A percentile compares a stretch with the other conserved stretches of the same genome.
Evolutionary conservation across 169 alveolate species (phyloP).

Genomic region (Eimeria brunetti): DNA sequence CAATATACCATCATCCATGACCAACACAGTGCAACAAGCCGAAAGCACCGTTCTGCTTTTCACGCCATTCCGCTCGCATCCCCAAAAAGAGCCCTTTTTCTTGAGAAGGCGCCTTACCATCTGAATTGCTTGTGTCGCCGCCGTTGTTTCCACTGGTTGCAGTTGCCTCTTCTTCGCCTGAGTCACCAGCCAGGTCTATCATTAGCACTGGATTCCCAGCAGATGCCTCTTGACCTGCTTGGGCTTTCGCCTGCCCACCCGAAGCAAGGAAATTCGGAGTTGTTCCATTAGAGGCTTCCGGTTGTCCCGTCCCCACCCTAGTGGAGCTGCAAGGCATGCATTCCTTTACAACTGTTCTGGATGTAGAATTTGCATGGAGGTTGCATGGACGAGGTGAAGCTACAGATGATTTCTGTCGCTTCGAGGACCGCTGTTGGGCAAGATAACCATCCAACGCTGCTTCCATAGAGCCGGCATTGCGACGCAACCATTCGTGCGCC

Average conservation of each 20-base stretch:
- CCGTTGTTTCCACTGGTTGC: neutral
- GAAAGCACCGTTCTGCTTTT: neutral
- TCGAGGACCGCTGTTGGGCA: conserved; percentile 4
- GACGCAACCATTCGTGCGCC: conserved; percentile 53
- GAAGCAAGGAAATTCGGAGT: neutral
- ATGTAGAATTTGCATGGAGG: neutral
- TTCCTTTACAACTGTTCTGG: neutral
- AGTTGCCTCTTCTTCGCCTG: conserved; percentile 44
- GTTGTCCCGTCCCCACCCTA: neutral
- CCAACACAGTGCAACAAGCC: neutral
- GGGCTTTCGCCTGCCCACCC: neutral
- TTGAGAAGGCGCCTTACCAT: neutral
- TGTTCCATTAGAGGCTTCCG: neutral
- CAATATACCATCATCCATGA: neutral
- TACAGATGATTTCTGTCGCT: conserved; percentile 27
- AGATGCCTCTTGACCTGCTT: neutral
- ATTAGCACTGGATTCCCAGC: neutral
- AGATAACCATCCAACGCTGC: conserved; percentile 50
- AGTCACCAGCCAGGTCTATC: conserved; percentile 56
- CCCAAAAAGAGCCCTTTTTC: neutral
- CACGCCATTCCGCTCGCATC: neutral
- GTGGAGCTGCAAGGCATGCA: neutral
- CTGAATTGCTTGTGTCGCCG: neutral
- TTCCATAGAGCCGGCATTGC: conserved; percentile 56
- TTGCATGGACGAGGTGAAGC: conserved; percentile 15